A percentile compares a stretch with the other conserved stretches of the same genome.
Conservation (phyloP, 352 stramenopile species). For the Globisporangium abappressorium region DNA sequence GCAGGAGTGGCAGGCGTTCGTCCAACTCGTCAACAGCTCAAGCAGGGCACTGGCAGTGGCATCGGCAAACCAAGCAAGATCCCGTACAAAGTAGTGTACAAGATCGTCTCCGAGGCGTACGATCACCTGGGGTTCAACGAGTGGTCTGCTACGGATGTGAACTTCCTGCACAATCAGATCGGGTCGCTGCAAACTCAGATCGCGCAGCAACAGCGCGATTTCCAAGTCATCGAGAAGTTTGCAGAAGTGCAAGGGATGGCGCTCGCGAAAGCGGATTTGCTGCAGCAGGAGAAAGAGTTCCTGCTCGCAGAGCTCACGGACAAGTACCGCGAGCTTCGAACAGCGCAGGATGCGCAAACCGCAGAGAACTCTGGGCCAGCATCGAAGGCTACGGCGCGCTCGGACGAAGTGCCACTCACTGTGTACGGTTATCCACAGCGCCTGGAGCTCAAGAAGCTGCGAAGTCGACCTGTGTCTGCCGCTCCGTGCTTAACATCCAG, state of each 20-base stretch:
- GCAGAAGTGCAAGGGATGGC: conserved; percentile 30
- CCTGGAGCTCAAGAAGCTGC: conserved; percentile 35
- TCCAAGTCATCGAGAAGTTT: conserved; percentile 12
- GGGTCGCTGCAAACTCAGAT: conserved; percentile 20
- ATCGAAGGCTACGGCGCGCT: neutral
- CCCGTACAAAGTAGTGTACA: conserved; percentile 25
- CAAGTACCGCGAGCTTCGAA: conserved; percentile 38
- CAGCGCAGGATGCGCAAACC: conserved; percentile 15
- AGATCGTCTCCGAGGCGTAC: conserved; percentile 39
- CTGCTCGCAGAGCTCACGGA: conserved; percentile 48
- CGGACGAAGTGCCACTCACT: conserved; percentile 30
- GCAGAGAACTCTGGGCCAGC: conserved; percentile 10
- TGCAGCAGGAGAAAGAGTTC: conserved; percentile 56
- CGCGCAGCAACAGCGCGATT: conserved; percentile 19
- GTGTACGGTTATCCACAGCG: conserved; percentile 53
- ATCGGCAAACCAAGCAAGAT: conserved; percentile 7
- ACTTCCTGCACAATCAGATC: conserved; percentile 32
- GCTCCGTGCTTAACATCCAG: conserved; percentile 18
- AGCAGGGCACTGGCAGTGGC: conserved; percentile 7
- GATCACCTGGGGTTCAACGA: conserved; percentile 43
- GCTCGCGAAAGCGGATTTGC: conserved; percentile 36
- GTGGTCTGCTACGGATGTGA: conserved; percentile 51
- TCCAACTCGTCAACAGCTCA: conserved; percentile 4
- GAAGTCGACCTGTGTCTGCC: conserved; percentile 25
- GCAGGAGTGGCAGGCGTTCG: neutral